Percentiles rank a stretch among this genome's conserved stretches.
These are phyloP conservation scores for Mycena floridula DNA, from an alignment of 768 basidiomycete genomes.

Conservation along the genomic window DNA sequence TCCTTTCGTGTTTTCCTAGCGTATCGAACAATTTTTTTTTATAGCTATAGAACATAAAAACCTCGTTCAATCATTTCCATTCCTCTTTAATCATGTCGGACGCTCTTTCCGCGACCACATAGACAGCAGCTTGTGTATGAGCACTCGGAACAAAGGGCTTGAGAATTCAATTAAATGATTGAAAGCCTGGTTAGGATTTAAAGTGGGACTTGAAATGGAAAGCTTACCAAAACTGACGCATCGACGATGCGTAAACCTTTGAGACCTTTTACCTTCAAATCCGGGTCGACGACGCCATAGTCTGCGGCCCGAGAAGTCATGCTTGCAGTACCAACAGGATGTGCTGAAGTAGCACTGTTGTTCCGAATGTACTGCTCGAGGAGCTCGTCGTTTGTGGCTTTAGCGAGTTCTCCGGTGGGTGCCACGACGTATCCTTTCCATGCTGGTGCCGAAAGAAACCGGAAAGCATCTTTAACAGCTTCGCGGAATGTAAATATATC, in stretches of 20 bases:
- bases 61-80: no score
- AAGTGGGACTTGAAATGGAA: no score
- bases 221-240: no score
- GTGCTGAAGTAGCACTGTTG: conserved; percentile 17
- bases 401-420: conserved; percentile 7
- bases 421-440: conserved; percentile 13
- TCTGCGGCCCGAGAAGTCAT: conserved; percentile 21
- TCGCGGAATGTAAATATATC: conserved; percentile 12
- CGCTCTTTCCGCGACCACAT: no score
- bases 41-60: no score
- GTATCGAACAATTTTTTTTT: no score
- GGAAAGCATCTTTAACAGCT: conserved; percentile 9
- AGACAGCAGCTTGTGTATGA: no score
- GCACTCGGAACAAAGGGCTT: no score
- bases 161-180: no score
- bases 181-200: no score
- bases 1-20: no score
- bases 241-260: conserved; percentile 31
- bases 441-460: conserved; percentile 10
- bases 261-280: conserved; percentile 28
- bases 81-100: no score
- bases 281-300: conserved; percentile 24
- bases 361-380: conserved; percentile 19
- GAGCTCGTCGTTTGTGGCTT: conserved; percentile 21
- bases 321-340: conserved; percentile 23